phyloP scores from a whole-genome alignment of 768 basidiomycete species.

The Trametes cinnabarina region DNA sequence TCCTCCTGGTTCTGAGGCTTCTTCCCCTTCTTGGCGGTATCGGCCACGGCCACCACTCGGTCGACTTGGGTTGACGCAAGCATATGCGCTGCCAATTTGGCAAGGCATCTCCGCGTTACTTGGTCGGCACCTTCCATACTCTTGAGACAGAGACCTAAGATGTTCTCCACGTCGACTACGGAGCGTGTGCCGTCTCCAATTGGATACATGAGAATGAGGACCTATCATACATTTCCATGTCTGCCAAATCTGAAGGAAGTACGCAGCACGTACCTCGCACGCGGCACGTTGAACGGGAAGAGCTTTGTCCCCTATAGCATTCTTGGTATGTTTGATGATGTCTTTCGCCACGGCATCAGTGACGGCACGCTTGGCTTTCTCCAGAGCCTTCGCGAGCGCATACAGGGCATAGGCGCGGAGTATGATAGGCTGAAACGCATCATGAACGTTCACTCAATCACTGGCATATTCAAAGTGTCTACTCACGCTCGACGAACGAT shows the following conservation, averaged over 20 bases:
- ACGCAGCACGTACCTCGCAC: conserved; percentile 53
- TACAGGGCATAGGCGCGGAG: conserved; percentile 79
- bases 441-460: conserved; percentile 2
- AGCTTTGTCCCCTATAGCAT: conserved; percentile 76
- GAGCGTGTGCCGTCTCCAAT: conserved; percentile 54
- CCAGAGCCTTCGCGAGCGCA: conserved; percentile 76
- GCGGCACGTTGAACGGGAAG: conserved; percentile 83
- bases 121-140: conserved; percentile 83
- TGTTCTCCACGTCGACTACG: conserved; percentile 71
- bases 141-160: conserved; percentile 65
- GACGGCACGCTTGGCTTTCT: conserved; percentile 77
- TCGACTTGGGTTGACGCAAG: conserved; percentile 82
- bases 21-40: conserved; percentile 55
- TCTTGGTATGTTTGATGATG: conserved; percentile 77
- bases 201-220: conserved; percentile 58
- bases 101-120: conserved; percentile 73
- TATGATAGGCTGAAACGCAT: conserved; percentile 59
- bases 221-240: conserved; percentile 30
- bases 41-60: conserved; percentile 44
- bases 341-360: conserved; percentile 79
- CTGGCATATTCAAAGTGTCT: no score
- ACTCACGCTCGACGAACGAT: conserved; percentile 71
- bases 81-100: conserved; percentile 79
- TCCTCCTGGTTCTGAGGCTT: conserved; percentile 49
- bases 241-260: conserved; percentile 15